Conservation (phyloP, 768 basidiomycete genomes). For the Leccinum broughii region DNA sequence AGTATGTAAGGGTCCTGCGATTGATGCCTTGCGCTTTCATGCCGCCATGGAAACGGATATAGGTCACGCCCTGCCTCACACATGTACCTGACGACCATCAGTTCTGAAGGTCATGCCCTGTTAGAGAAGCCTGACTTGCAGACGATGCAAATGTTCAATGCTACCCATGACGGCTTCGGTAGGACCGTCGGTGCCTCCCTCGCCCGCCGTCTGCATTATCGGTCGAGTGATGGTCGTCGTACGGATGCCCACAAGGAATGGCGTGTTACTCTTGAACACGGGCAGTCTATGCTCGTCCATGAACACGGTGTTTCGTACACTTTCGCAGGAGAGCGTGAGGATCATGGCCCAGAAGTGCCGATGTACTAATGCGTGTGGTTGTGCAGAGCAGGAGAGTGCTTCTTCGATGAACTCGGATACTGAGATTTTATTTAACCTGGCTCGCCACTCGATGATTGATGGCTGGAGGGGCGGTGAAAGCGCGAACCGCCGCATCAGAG, state of each 20-base stretch:
- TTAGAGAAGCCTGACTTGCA: too few species aligned
- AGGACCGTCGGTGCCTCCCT: too few species aligned
- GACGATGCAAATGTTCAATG: too few species aligned
- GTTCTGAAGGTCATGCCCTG: too few species aligned
- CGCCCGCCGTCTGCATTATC: too few species aligned
- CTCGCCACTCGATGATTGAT: neutral
- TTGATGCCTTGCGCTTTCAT: conserved; percentile 49
- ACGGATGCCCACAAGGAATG: too few species aligned
- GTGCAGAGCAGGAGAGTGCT: neutral
- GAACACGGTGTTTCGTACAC: conserved; percentile 19
- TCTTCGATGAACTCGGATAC: neutral
- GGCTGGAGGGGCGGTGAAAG: neutral
- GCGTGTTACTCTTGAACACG: conserved; percentile 21
- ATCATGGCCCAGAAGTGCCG: conserved; percentile 17
- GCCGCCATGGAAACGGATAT: conserved; percentile 84
- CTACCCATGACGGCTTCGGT: too few species aligned
- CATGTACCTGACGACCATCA: too few species aligned
- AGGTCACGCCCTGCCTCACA: conserved; percentile 51
- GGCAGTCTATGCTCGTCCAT: conserved; percentile 28
- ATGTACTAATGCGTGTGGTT: neutral
- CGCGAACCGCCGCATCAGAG: too few species aligned
- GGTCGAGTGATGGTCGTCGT: too few species aligned
- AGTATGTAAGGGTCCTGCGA: too few species aligned
- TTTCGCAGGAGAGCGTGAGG: conserved; percentile 26
- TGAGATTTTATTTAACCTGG: neutral